Evolutionary conservation across 371 early-diverging fungal genomes (phyloP).

Genomic region (Mortierella sp.): DNA sequence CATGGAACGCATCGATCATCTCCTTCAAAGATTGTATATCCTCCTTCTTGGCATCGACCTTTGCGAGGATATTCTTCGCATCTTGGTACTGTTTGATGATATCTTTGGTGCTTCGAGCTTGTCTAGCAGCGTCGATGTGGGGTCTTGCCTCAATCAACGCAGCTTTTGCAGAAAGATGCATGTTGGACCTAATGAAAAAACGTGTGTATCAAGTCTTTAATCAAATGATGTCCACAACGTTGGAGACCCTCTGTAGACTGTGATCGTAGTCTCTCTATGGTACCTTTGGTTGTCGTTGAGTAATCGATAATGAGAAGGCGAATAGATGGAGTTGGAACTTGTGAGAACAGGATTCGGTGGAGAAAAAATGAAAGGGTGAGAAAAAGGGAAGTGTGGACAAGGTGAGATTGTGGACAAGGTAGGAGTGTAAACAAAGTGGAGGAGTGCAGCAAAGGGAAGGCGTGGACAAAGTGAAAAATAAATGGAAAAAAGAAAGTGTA

Average conservation of each 20-base stretch:
- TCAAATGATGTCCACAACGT: background rate
- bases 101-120: constrained; percentile 8
- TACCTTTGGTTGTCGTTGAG: constrained; percentile 6
- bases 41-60: constrained; percentile 5
- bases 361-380: too few relatives aligned
- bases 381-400: background rate
- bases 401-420: too few relatives aligned
- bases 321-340: background rate
- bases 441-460: too few relatives aligned
- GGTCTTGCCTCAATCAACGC: constrained; percentile 4
- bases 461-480: too few relatives aligned
- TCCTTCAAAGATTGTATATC: background rate
- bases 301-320: constrained; percentile 4
- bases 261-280: background rate
- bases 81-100: constrained; percentile 3
- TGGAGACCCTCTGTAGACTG: background rate
- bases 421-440: too few relatives aligned
- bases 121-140: background rate
- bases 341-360: too few relatives aligned
- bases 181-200: constrained; percentile 3
- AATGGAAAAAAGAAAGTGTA: too few relatives aligned
- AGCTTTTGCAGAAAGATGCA: background rate
- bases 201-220: background rate
- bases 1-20: background rate
- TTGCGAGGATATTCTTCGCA: constrained; percentile 7